phyloP scores from a whole-genome alignment of 495 filamentous ascomycete species.

The Podospora pseudoanserina region DNA sequence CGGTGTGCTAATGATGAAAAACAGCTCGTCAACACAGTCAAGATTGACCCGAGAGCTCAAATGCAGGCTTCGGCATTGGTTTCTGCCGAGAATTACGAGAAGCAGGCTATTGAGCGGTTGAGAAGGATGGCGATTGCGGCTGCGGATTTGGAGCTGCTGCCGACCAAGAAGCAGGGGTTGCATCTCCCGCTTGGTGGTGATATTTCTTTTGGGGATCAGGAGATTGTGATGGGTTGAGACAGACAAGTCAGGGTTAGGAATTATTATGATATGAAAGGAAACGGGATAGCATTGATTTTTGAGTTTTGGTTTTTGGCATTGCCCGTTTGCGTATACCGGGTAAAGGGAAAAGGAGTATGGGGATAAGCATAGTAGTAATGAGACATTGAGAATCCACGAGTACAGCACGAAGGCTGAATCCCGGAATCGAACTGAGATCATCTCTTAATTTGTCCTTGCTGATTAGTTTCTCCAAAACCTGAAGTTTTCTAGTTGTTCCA shows the following conservation, averaged over 20 bases:
- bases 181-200: background rate
- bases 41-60: constrained; percentile 58
- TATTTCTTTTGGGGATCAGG: background rate
- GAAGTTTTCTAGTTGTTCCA: background rate
- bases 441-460: no score
- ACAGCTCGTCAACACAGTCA: constrained; percentile 65
- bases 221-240: constrained; percentile 10
- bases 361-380: background rate
- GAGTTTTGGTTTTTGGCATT: background rate
- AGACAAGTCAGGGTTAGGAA: constrained; percentile 4
- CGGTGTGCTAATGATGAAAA: background rate
- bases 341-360: background rate
- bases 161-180: constrained; percentile 18
- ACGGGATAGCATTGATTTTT: background rate
- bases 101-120: constrained; percentile 68
- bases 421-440: no score
- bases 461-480: no score
- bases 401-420: background rate
- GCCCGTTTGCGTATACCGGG: background rate
- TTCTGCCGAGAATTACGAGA: constrained; percentile 67
- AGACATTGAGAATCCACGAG: background rate
- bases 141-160: constrained; percentile 70
- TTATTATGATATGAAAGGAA: background rate
- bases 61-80: constrained; percentile 64
- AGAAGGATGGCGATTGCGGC: constrained; percentile 68